Base-by-base conservation (phyloP, 768 basidiomycete species). In the Suillus variegatus region DNA sequence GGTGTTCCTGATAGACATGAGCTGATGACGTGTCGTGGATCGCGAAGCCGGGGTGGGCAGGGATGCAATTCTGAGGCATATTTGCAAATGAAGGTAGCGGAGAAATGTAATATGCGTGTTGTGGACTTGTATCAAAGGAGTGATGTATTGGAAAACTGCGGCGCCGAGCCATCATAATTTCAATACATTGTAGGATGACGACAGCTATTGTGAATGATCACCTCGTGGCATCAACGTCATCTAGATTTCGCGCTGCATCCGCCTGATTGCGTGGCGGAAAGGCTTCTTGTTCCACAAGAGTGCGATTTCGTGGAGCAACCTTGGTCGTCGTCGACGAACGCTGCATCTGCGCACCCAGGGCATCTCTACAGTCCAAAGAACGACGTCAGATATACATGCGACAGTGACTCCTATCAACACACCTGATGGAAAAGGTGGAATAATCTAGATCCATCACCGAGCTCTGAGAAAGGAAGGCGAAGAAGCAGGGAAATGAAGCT, bases 401-500 rank as follows among this genome's bases (percentile, higher is more conserved):
- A 60, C 41, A 44, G 25, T 28, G 41, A 20, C 25, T 28, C 58
- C 18, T 25, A 44, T 28, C 28, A 20, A 43, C 58, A 20, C 18
- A 60, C 58, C 58, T 60, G 28, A 60, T 60, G 40, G 58, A 60
- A 32, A 60, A 60, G 12, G 41, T 43, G 6, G 58, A 60, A 60
- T 60, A 60, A 43, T 60, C 58, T 60, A 7, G 41, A 28, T 9
- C 25, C 58, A 60, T 60, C 41, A 25, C 16, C 57, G 12, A 7
- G 40, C 28, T 41, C 58, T 60, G 58, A 28, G 58, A 60, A 60
- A 60, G 40, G 58, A 60, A 60, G 25, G 58, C 28, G 40, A 60
- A 43, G 58, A 60, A 60, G 58, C 58, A 6, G 58, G 58, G 58
- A 60, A 60, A 60, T 60, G 58, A 60, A 60, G 41, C 58, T 60